Percentiles rank a stretch among this genome's conserved stretches.
Conservation (phyloP, 805 yeast genomes). For the Yarrowia sp. region DNA sequence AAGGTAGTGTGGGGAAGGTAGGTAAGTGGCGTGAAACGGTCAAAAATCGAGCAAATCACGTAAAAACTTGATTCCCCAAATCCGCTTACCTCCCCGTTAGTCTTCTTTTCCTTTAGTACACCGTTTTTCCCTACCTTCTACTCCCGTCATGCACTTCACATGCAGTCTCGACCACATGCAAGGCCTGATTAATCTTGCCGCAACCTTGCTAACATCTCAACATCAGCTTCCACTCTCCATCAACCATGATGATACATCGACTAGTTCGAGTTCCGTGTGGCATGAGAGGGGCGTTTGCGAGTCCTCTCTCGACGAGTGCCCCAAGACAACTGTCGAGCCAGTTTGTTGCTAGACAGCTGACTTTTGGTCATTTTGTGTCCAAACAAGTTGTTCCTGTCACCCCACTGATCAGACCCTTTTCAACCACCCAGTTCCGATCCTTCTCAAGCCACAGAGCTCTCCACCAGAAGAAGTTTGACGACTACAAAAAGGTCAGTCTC, state of each 20-base stretch:
- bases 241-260: slow-evolving; percentile 8
- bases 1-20: too few species aligned
- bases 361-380: too few species aligned
- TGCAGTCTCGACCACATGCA: slow-evolving; percentile 9
- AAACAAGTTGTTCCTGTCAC: too few species aligned
- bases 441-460: background rate
- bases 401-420: background rate
- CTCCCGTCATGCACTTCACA: background rate
- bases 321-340: background rate
- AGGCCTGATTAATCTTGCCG: slow-evolving; percentile 7
- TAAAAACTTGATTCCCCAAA: too few species aligned
- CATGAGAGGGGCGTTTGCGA: background rate
- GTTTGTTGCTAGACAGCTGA: background rate
- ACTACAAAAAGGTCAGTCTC: slow-evolving; percentile 16
- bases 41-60: too few species aligned
- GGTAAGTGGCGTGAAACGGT: too few species aligned
- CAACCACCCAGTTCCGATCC: background rate
- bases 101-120: too few species aligned
- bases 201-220: slow-evolving; percentile 24
- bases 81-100: too few species aligned
- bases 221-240: background rate
- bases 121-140: too few species aligned
- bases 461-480: background rate
- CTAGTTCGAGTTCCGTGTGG: background rate
- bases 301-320: background rate